These are phyloP conservation scores for Neofusicoccum ribis DNA, from an alignment of 2,329 filamentous ascomycete species.

Conservation along the genomic window DNA sequence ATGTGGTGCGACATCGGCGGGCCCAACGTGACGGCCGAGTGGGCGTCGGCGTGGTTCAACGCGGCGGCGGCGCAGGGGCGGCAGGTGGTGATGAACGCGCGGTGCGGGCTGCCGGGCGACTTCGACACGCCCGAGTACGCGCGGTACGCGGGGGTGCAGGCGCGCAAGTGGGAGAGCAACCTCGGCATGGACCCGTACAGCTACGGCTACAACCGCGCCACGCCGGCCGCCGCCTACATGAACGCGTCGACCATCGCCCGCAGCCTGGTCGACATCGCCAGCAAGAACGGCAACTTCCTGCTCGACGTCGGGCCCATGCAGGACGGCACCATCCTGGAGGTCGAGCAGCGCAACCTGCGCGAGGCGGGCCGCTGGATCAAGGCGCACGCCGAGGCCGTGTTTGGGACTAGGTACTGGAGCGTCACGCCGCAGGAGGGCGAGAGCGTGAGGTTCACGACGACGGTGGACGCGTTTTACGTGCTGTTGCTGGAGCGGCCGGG, in stretches of 20 bases:
- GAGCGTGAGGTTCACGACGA: slow-evolving; percentile 48
- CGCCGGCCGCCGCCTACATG: slow-evolving; percentile 52
- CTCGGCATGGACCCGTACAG: slow-evolving; percentile 61
- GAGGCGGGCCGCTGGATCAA: slow-evolving; percentile 58
- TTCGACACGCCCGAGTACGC: slow-evolving; percentile 64
- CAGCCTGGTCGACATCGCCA: slow-evolving; percentile 53
- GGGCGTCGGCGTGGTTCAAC: slow-evolving; percentile 47
- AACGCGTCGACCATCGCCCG: slow-evolving; percentile 51
- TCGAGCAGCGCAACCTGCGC: slow-evolving; percentile 51
- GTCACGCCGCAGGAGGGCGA: slow-evolving; percentile 47
- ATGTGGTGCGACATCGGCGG: slow-evolving; percentile 52
- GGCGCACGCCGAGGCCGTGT: slow-evolving; percentile 55
- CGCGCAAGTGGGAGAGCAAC: slow-evolving; percentile 61
- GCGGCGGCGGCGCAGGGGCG: slow-evolving; percentile 39
- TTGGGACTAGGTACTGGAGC: slow-evolving; percentile 58
- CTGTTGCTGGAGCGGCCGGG: background rate
- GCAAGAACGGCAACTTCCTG: slow-evolving; percentile 59
- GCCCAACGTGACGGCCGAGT: slow-evolving; percentile 44
- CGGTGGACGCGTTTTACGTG: background rate
- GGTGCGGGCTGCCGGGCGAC: slow-evolving; percentile 58
- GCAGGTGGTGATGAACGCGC: slow-evolving; percentile 58
- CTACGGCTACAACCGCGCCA: slow-evolving; percentile 62
- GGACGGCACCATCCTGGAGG: slow-evolving; percentile 54
- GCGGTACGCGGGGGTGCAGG: slow-evolving; percentile 51
- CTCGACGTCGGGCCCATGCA: slow-evolving; percentile 58